Conservation (phyloP, 2,329 filamentous ascomycete genomes). For the Pezicula radicicola region DNA sequence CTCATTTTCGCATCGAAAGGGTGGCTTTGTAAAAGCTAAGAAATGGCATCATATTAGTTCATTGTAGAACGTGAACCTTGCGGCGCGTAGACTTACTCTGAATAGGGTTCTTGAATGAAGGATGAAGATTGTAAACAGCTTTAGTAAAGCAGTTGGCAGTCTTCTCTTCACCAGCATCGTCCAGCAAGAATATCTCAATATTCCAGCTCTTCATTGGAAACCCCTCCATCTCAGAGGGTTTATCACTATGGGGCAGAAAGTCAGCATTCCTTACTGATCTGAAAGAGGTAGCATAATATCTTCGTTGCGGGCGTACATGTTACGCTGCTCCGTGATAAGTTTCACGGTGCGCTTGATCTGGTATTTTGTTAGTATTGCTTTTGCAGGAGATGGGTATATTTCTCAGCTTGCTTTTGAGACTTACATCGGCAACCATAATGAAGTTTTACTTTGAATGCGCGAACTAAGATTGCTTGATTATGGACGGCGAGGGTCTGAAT, state of each 20-base stretch:
- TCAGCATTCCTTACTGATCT: not conserved
- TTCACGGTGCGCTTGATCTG: constrained; percentile 83
- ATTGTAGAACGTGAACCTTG: not conserved
- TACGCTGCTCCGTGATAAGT: constrained; percentile 86
- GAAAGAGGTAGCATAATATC: constrained; percentile 37
- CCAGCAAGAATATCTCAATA: constrained; percentile 79
- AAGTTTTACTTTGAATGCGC: constrained; percentile 1
- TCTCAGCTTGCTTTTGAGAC: constrained; percentile 4
- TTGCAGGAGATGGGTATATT: not conserved
- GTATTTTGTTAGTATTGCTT: not conserved
- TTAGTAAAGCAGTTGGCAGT: constrained; percentile 86
- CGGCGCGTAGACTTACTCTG: constrained; percentile 64
- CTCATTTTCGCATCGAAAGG: constrained; percentile 88
- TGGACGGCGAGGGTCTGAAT: not conserved
- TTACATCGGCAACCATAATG: constrained; percentile 30
- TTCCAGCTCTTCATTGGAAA: constrained; percentile 94
- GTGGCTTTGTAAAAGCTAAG: constrained; percentile 75
- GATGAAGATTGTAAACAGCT: constrained; percentile 89
- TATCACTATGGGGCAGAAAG: constrained; percentile 52
- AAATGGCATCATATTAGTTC: not conserved
- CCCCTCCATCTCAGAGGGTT: constrained; percentile 77
- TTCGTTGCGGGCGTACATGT: constrained; percentile 50
- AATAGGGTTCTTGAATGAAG: constrained; percentile 81
- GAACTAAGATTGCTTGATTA: not conserved
- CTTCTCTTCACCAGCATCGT: constrained; percentile 81